Evolutionary conservation across 495 filamentous ascomycete genomes (phyloP), one percentile per base, ranked within the genome.

Genomic region (Aspergillus asperescens): DNA sequence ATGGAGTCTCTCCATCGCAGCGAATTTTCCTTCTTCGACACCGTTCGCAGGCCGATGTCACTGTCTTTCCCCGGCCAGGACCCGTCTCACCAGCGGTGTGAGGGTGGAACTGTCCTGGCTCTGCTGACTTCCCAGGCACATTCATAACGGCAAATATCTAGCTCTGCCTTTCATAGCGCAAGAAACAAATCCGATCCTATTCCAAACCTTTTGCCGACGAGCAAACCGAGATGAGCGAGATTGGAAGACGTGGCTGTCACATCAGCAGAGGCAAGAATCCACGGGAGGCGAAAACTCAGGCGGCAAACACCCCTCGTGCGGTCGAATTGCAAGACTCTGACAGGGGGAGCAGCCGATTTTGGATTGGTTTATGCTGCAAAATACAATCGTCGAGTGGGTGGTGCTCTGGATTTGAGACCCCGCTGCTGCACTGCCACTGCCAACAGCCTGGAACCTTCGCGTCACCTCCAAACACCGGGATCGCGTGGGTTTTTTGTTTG

Each of bases 1-100:
- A 60, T 0, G 57, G 57, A 4, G 57, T 60, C 19, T 60, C 48
- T 28, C 57, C 57, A 50, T 60, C 57, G 29, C 57, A 60, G 12
- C 57, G 49, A 35, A 60, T 60, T 27, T 60, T 60, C 24, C 57
- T 37, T 19, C 57, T 53, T 24, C 57, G 49, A 29, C 57, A 60
- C 19, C 57, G 39, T 20, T 60, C 57, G 24, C 57, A 60, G 5
- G 57, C 57, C 7, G 38, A 34, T 12, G 53, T 40, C 3, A 52
- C 52, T 13, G 57, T 47, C 19, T 50, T 56, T 4, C 44, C 25
- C 27, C 57, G 57, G 32, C 34, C 37, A 29, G 27, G 23, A 5
- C 34, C 35, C 9, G 9, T 39, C 27, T 56, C 50, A 24, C 39
- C 45, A 34, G 46, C 23, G 0, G 48, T 22, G 13, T 23, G 43